Percentiles rank a stretch among this genome's conserved stretches.
Evolutionary conservation across 768 basidiomycete genomes (phyloP).

Genomic region (Pilatotrama ljubarskyi): DNA sequence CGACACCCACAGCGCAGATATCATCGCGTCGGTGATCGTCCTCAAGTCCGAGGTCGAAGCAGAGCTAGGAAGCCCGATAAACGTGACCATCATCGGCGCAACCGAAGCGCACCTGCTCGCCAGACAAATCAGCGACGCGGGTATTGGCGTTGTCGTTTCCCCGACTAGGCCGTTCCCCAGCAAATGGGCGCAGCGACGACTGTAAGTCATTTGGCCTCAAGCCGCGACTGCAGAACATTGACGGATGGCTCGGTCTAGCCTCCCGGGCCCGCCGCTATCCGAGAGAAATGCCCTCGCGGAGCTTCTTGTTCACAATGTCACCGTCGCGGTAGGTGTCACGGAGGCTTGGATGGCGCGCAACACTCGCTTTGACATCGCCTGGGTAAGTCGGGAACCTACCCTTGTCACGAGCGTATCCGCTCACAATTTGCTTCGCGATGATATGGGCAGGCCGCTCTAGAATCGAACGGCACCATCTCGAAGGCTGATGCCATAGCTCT

Average conservation of each 20-base stretch:
- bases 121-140: constrained; percentile 63
- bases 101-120: constrained; percentile 75
- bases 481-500: constrained; percentile 40
- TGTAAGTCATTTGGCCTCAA: constrained; percentile 41
- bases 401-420: not conserved
- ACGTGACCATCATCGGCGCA: constrained; percentile 55
- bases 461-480: constrained; percentile 29
- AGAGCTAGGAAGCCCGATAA: constrained; percentile 40
- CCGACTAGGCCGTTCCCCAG: constrained; percentile 72
- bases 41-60: constrained; percentile 65
- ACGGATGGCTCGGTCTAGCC: constrained; percentile 33
- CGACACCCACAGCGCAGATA: constrained; percentile 62
- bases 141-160: constrained; percentile 68
- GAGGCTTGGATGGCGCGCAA: constrained; percentile 75
- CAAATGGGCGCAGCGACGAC: constrained; percentile 65
- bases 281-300: constrained; percentile 56
- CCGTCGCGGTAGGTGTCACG: constrained; percentile 65
- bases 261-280: constrained; percentile 76
- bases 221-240: not conserved
- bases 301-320: constrained; percentile 68
- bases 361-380: constrained; percentile 76
- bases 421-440: not conserved
- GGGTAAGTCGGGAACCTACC: constrained; percentile 46
- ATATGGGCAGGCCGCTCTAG: constrained; percentile 16
- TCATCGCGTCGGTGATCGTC: constrained; percentile 62